Percentiles rank a stretch among this genome's conserved stretches.
Conservation (phyloP, 129 eudicot species). For the Pulicaria dysenterica region DNA sequence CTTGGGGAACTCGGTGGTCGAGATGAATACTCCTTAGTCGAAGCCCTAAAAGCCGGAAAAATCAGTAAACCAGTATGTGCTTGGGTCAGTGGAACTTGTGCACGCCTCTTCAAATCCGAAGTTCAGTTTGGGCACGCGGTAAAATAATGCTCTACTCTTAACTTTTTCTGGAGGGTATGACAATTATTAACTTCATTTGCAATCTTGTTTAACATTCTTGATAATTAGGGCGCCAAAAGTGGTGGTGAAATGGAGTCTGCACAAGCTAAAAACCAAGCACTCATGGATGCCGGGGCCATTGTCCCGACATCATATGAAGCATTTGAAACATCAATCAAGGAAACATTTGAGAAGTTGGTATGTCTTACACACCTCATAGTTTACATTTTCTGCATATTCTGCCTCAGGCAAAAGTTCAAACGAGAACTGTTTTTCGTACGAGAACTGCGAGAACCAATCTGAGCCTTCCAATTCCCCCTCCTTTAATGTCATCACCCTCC, state of each 20-base stretch:
- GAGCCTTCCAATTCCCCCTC: too few species aligned
- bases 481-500: too few species aligned
- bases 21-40: conserved; percentile 97
- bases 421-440: too few species aligned
- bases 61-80: conserved; percentile 92
- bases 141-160: conserved; percentile 18
- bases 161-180: too few species aligned
- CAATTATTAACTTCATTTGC: neutral
- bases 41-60: conserved; percentile 93
- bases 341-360: conserved; percentile 84
- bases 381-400: neutral
- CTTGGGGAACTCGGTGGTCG: conserved; percentile 99
- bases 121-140: conserved; percentile 99
- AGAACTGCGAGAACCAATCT: too few species aligned
- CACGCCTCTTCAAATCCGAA: conserved; percentile 95
- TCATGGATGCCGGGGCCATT: conserved; percentile 82
- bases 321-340: conserved; percentile 80
- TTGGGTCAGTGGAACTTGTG: conserved; percentile 99
- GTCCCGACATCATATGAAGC: conserved; percentile 96
- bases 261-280: conserved; percentile 97
- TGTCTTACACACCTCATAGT: neutral
- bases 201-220: conserved; percentile 3
- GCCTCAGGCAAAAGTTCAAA: too few species aligned
- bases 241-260: conserved; percentile 99
- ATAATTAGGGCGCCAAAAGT: conserved; percentile 86